A percentile compares a stretch with the other conserved stretches of the same genome.
Conservation (phyloP, 148 eudicot genomes). For the Fagopyrum tataricum region DNA sequence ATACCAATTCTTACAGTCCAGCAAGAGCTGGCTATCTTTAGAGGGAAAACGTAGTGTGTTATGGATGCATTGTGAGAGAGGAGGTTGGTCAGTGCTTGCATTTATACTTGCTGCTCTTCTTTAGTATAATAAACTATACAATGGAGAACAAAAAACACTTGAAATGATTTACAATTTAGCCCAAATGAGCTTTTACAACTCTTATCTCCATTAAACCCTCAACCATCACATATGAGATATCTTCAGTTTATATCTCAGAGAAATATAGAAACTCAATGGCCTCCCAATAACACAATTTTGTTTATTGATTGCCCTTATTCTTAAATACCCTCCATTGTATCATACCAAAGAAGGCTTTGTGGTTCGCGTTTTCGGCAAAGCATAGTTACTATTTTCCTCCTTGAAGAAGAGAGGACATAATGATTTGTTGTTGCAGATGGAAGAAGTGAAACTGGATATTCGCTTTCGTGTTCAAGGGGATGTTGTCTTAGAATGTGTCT, state of each 20-base stretch:
- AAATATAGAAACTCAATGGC: slow-evolving; percentile 54
- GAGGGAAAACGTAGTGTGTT: slow-evolving; percentile 71
- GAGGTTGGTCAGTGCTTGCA: slow-evolving; percentile 84
- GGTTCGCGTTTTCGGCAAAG: slow-evolving; percentile 62
- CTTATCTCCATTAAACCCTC: slow-evolving; percentile 54
- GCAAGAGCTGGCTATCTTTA: slow-evolving; percentile 68
- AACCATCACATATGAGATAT: slow-evolving; percentile 67
- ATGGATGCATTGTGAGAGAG: slow-evolving; percentile 74
- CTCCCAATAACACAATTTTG: slow-evolving; percentile 47
- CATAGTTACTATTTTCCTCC: slow-evolving; percentile 54
- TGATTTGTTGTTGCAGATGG: slow-evolving; percentile 41
- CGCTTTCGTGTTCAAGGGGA: slow-evolving; percentile 73
- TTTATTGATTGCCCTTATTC: slow-evolving; percentile 47
- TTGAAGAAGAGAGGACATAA: slow-evolving; percentile 38
- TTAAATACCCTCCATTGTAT: slow-evolving; percentile 44
- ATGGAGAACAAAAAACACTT: slow-evolving; percentile 65
- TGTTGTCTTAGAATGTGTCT: slow-evolving; percentile 67
- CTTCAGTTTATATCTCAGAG: slow-evolving; percentile 61
- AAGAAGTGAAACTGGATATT: slow-evolving; percentile 60
- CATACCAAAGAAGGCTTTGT: slow-evolving; percentile 50
- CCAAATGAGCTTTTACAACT: slow-evolving; percentile 61
- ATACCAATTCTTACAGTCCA: slow-evolving; percentile 61
- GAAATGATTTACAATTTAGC: slow-evolving; percentile 77
- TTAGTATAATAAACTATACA: slow-evolving; percentile 54
- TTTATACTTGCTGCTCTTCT: slow-evolving; percentile 83